A percentile compares a stretch with the other conserved stretches of the same genome.
These are phyloP conservation scores for Hepatocystis sp. DNA, from an alignment of 169 alveolate species.

Conservation along the genomic window DNA sequence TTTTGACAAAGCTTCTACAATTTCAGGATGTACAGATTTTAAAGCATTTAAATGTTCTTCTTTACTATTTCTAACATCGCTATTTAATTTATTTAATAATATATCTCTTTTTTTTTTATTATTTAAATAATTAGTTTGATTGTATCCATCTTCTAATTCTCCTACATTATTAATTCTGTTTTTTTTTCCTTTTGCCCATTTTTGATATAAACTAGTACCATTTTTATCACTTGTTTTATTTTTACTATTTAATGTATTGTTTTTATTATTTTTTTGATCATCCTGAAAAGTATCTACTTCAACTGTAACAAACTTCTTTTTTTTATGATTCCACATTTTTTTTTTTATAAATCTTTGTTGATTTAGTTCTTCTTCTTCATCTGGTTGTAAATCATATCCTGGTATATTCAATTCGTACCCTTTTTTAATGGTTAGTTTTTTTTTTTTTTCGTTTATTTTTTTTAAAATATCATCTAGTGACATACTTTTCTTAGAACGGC, in stretches of 20 bases:
- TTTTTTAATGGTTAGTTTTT: conserved; percentile 12
- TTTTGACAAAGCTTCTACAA: conserved; percentile 75
- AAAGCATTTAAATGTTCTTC: conserved; percentile 10
- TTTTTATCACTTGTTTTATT: conserved; percentile 9
- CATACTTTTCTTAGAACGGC: conserved; percentile 5
- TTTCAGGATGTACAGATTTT: conserved; percentile 69
- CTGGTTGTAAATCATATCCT: conserved; percentile 80
- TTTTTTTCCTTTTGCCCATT: conserved; percentile 79
- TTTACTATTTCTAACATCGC: background rate
- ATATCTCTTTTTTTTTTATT: background rate
- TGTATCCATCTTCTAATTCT: conserved; percentile 77
- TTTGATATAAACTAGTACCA: conserved; percentile 75
- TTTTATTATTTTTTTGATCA: conserved; percentile 23
- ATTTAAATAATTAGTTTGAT: background rate
- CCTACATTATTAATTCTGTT: conserved; percentile 79
- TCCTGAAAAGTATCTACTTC: conserved; percentile 63
- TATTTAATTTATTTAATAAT: background rate
- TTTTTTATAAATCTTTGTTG: conserved; percentile 76
- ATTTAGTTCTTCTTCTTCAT: conserved; percentile 79
- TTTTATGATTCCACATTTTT: conserved; percentile 77
- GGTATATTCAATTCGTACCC: conserved; percentile 66
- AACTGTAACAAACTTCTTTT: conserved; percentile 67
- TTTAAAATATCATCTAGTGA: conserved; percentile 75
- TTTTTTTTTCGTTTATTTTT: conserved; percentile 51
- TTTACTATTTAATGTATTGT: conserved; percentile 44